Conservation (phyloP, 306 rosid species). For the Prunus dulcis region DNA sequence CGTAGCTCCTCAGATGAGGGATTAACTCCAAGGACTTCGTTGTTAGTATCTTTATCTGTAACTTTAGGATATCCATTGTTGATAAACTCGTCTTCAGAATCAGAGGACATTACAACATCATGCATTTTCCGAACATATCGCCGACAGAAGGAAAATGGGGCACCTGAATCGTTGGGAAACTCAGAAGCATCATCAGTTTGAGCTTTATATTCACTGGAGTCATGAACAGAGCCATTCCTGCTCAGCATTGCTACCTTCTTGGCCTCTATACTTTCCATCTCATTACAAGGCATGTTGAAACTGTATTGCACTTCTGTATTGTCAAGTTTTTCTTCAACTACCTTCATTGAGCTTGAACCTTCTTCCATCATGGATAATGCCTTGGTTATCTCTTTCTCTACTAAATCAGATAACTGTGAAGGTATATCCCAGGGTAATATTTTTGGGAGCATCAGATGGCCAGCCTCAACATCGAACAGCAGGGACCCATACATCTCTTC, state of each 20-base stretch:
- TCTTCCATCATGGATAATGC: slow-evolving; percentile 46
- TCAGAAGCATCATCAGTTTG: slow-evolving; percentile 42
- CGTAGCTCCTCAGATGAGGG: slow-evolving; percentile 22
- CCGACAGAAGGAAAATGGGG: slow-evolving; percentile 35
- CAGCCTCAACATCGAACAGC: slow-evolving; percentile 72
- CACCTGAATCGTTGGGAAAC: slow-evolving; percentile 41
- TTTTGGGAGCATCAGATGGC: slow-evolving; percentile 67
- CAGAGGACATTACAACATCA: slow-evolving; percentile 55
- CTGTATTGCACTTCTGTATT: slow-evolving; percentile 32
- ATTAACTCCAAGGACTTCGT: slow-evolving; percentile 33
- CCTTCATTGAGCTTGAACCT: slow-evolving; percentile 34
- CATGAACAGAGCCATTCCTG: slow-evolving; percentile 54
- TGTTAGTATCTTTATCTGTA: slow-evolving; percentile 25
- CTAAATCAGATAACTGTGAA: slow-evolving; percentile 62
- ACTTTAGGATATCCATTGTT: slow-evolving; percentile 20
- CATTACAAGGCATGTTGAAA: slow-evolving; percentile 26
- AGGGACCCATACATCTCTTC: slow-evolving; percentile 44
- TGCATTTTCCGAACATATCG: slow-evolving; percentile 41
- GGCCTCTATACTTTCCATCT: slow-evolving; percentile 32
- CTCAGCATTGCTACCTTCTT: slow-evolving; percentile 53
- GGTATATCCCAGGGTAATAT: slow-evolving; percentile 80
- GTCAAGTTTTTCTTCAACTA: slow-evolving; percentile 36
- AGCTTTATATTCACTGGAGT: slow-evolving; percentile 40
- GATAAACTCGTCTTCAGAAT: slow-evolving; percentile 49
- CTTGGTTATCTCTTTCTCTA: slow-evolving; percentile 61